Conservation (phyloP, 2,329 filamentous ascomycete genomes). For the Paramyrothecium roridum region DNA sequence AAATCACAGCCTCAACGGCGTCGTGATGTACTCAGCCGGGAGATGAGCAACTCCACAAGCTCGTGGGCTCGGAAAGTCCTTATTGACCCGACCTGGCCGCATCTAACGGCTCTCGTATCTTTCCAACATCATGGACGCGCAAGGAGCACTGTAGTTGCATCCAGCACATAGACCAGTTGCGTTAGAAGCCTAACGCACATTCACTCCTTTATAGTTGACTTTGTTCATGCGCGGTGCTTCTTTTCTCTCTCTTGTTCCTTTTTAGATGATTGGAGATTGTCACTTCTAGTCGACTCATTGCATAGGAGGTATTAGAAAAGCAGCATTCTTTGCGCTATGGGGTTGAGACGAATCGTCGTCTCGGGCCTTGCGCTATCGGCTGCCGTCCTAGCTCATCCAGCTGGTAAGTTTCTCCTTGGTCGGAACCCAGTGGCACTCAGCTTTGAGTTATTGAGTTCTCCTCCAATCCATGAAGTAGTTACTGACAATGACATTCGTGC, state of each 20-base stretch:
- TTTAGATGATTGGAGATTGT: neutral
- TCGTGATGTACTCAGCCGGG: neutral
- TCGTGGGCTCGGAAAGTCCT: neutral
- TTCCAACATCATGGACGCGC: neutral
- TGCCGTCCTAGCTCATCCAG: slow-evolving; percentile 15
- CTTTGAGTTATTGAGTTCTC: no score
- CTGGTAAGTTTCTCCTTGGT: slow-evolving; percentile 13
- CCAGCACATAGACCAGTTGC: neutral
- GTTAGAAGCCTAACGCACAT: neutral
- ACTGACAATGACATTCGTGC: neutral
- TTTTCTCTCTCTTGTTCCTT: neutral
- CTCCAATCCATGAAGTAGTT: no score
- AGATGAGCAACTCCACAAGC: neutral
- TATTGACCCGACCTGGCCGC: neutral
- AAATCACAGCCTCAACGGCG: neutral
- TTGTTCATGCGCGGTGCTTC: neutral
- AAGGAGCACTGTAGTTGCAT: neutral
- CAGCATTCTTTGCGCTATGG: slow-evolving; percentile 11
- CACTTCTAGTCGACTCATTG: neutral
- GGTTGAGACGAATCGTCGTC: slow-evolving; percentile 14
- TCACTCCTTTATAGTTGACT: neutral
- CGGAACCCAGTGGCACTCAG: neutral
- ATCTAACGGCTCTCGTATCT: no score
- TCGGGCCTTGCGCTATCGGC: slow-evolving; percentile 18
- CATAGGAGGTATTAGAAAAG: neutral